A percentile compares a stretch with the other conserved stretches of the same genome.
phyloP scores from a whole-genome alignment of 345 rosid genomes.

The Populus alba region DNA sequence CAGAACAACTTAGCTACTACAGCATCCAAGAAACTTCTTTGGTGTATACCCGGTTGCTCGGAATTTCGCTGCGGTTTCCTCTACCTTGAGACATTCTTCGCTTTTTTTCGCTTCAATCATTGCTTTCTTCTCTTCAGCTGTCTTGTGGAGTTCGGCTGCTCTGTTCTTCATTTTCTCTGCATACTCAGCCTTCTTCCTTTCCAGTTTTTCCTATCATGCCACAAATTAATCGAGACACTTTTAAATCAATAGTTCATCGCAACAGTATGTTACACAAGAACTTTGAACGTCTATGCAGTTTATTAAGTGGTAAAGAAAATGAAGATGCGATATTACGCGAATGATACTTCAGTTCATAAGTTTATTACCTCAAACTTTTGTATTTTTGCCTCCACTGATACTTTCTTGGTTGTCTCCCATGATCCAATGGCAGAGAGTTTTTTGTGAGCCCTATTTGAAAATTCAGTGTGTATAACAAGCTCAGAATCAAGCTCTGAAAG shows the following conservation, averaged over 20 bases:
- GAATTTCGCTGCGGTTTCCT: conserved; percentile 48
- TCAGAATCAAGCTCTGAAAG: neutral
- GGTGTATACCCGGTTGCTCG: conserved; percentile 44
- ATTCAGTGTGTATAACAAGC: neutral
- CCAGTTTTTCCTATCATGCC: conserved; percentile 46
- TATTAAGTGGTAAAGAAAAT: neutral
- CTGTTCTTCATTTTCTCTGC: conserved; percentile 56
- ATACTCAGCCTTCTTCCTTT: conserved; percentile 55
- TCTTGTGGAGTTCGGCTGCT: conserved; percentile 51
- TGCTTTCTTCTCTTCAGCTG: conserved; percentile 67
- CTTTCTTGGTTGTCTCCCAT: conserved; percentile 68
- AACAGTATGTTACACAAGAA: neutral
- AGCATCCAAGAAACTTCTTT: conserved; percentile 44
- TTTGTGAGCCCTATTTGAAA: conserved; percentile 53
- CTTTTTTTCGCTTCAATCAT: conserved; percentile 45
- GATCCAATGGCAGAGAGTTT: conserved; percentile 45
- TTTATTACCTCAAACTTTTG: conserved; percentile 57
- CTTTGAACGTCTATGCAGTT: neutral
- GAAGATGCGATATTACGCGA: neutral
- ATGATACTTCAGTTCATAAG: neutral
- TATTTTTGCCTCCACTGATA: conserved; percentile 47
- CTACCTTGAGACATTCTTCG: conserved; percentile 42
- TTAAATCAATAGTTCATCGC: neutral
- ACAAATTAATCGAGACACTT: neutral
- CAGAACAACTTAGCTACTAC: conserved; percentile 20